Percentiles rank a stretch among this genome's conserved stretches.
Conservation (phyloP, 2,329 filamentous ascomycete genomes). For the Pseudogymnoascus sp. region DNA sequence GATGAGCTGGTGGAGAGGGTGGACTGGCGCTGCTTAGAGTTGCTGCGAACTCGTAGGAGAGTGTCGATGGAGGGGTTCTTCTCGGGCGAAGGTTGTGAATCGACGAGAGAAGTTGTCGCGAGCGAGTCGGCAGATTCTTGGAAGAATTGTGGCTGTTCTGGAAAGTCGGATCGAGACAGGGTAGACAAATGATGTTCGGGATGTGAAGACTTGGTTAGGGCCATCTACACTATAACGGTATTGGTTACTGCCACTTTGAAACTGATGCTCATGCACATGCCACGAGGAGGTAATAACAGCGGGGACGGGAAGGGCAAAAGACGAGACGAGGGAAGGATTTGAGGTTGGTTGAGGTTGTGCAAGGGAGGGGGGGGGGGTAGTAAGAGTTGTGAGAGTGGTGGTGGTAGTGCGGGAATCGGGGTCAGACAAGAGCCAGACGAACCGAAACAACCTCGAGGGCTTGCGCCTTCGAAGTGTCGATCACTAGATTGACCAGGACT, state of each 20-base stretch:
- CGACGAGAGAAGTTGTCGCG: not conserved
- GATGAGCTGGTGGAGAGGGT: conserved; percentile 18
- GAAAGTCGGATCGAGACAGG: not conserved
- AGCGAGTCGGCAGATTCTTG: not conserved
- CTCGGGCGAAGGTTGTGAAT: not conserved
- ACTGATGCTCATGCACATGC: not conserved
- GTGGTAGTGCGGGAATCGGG: not conserved
- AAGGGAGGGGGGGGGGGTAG: not conserved
- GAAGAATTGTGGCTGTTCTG: not conserved
- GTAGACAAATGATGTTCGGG: not conserved
- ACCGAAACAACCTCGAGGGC: not conserved
- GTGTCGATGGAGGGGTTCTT: conserved; percentile 8
- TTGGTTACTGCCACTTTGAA: not conserved
- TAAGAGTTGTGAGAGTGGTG: not conserved
- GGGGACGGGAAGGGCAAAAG: not conserved
- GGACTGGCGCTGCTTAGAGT: conserved; percentile 21
- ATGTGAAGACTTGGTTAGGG: conserved; percentile 8
- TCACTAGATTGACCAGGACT: not conserved
- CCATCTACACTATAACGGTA: conserved; percentile 9
- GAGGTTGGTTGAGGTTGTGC: not conserved
- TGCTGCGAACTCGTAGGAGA: not conserved
- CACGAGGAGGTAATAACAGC: not conserved
- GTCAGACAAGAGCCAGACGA: not conserved
- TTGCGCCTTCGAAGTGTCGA: not conserved
- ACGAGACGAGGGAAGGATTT: not conserved